Evolutionary conservation across 164 flowering plant species (phyloP).

Genomic region (Protea cynaroides): DNA sequence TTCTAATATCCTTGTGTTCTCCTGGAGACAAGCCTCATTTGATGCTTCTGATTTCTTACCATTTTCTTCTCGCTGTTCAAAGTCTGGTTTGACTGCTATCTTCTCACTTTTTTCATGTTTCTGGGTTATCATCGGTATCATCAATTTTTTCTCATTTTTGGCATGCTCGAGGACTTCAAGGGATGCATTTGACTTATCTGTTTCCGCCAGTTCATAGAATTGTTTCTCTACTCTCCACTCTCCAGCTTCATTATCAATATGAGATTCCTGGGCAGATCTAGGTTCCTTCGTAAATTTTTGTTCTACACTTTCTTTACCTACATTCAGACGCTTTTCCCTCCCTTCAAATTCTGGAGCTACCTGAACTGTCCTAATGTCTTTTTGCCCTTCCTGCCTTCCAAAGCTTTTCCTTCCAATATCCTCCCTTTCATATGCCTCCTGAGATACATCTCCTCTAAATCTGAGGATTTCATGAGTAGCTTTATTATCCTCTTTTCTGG

Average conservation of each 20-base stretch:
- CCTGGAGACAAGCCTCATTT: conserved; percentile 19
- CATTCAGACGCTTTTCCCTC: conserved; percentile 14
- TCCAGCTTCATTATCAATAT: conserved; percentile 27
- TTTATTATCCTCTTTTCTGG: conserved; percentile 16
- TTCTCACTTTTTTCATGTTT: conserved; percentile 10
- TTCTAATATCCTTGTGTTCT: conserved; percentile 12
- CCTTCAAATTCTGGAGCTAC: conserved; percentile 21
- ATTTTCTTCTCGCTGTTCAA: conserved; percentile 18
- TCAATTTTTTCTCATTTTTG: conserved; percentile 13
- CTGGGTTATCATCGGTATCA: conserved; percentile 7
- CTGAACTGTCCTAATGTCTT: conserved; percentile 7
- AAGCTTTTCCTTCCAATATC: conserved; percentile 15
- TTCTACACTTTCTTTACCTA: conserved; percentile 14
- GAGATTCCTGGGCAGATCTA: conserved; percentile 20
- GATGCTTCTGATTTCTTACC: conserved; percentile 12
- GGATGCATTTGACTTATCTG: conserved; percentile 18
- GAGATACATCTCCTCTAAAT: conserved; percentile 19
- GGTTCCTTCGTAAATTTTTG: conserved; percentile 22
- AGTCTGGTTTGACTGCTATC: conserved; percentile 5
- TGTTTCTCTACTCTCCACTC: conserved; percentile 64
- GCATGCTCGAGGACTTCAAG: conserved; percentile 13
- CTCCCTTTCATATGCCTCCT: conserved; percentile 17
- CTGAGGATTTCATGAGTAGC: conserved; percentile 14
- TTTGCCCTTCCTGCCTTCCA: conserved; percentile 24
- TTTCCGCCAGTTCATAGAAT: conserved; percentile 49